These are phyloP conservation scores for Gaeumannomyces tritici DNA, from an alignment of 2,329 filamentous ascomycete genomes.

Conservation along the genomic window DNA sequence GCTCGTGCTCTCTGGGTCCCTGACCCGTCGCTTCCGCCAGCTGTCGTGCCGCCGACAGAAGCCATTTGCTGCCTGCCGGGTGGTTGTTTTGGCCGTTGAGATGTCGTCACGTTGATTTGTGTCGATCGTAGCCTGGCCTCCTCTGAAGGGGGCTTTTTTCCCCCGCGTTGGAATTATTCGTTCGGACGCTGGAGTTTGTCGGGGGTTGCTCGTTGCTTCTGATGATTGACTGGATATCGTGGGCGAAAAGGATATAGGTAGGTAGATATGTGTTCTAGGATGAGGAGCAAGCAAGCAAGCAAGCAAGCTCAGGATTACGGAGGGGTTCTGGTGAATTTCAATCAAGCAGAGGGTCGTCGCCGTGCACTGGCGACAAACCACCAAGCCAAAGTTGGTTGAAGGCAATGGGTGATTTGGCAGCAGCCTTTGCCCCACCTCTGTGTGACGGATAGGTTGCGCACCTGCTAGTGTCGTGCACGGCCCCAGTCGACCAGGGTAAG, in stretches of 20 bases:
- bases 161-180: neutral
- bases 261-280: too few species aligned
- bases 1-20: constrained; percentile 14
- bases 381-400: too few species aligned
- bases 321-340: neutral
- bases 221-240: neutral
- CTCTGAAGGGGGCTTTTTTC: neutral
- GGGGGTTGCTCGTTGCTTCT: neutral
- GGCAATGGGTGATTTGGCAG: neutral
- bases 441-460: neutral
- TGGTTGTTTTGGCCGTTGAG: neutral
- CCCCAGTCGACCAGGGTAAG: neutral
- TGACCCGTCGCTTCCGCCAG: constrained; percentile 2
- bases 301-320: neutral
- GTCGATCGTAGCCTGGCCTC: neutral
- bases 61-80: constrained; percentile 4
- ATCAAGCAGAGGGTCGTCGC: neutral
- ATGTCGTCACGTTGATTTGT: neutral
- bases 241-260: neutral
- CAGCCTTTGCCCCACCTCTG: neutral
- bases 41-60: constrained; percentile 2
- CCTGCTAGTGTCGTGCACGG: neutral
- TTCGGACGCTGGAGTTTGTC: too few species aligned
- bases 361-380: neutral
- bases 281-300: neutral